These are phyloP conservation scores for Phytophthora lateralis DNA, from an alignment of 352 stramenopile species.

Conservation along the genomic window DNA sequence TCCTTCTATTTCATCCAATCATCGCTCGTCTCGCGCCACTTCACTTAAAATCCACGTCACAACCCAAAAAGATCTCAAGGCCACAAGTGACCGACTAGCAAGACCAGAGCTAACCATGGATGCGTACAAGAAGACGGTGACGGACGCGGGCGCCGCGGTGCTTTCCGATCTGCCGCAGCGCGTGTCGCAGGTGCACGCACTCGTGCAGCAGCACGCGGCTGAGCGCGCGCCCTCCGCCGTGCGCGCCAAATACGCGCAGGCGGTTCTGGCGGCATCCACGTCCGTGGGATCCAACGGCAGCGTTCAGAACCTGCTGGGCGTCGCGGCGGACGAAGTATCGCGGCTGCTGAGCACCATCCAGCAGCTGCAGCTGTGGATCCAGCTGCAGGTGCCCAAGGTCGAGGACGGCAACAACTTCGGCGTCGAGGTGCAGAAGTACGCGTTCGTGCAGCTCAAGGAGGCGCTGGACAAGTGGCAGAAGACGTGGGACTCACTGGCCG, in stretches of 20 bases:
- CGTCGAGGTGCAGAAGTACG: constrained; percentile 85
- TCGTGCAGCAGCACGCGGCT: constrained; percentile 52
- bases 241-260: constrained; percentile 41
- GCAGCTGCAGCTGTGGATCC: constrained; percentile 73
- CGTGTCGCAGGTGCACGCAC: constrained; percentile 45
- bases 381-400: constrained; percentile 75
- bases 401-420: constrained; percentile 90
- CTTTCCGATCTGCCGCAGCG: constrained; percentile 58
- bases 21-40: not conserved
- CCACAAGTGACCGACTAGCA: constrained; percentile 5
- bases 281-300: constrained; percentile 46
- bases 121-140: constrained; percentile 51
- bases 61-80: constrained; percentile 43
- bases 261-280: constrained; percentile 34
- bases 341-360: constrained; percentile 50
- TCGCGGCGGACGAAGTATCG: constrained; percentile 65
- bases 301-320: constrained; percentile 44
- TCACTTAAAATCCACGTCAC: constrained; percentile 14
- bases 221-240: constrained; percentile 50
- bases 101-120: constrained; percentile 41
- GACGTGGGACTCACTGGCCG: constrained; percentile 69
- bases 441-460: constrained; percentile 72
- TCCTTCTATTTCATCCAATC: not conserved
- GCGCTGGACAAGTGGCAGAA: constrained; percentile 74
- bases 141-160: constrained; percentile 41